Conservation (phyloP, 768 basidiomycete species). For the Termitomyces sp. region DNA sequence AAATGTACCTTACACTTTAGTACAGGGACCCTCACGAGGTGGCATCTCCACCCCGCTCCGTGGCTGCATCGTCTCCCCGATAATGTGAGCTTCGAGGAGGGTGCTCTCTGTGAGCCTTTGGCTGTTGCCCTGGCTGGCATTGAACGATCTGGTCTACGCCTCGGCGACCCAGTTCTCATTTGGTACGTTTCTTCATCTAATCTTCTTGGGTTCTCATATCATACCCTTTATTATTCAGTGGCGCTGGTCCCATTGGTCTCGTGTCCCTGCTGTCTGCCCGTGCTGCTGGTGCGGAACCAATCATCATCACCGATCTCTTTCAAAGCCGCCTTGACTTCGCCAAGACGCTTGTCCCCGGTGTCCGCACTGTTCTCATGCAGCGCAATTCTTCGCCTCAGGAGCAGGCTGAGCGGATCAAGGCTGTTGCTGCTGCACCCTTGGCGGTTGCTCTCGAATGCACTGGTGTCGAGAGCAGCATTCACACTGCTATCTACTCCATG, state of each 20-base stretch:
- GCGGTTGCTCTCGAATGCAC: slow-evolving; percentile 59
- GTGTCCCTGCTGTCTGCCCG: slow-evolving; percentile 56
- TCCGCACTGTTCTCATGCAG: slow-evolving; percentile 50
- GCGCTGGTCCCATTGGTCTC: slow-evolving; percentile 65
- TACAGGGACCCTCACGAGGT: slow-evolving; percentile 56
- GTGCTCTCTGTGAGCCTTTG: slow-evolving; percentile 61
- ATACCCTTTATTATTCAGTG: slow-evolving; percentile 27
- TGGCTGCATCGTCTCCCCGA: slow-evolving; percentile 66
- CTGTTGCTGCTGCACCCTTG: slow-evolving; percentile 41
- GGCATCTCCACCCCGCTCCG: slow-evolving; percentile 62
- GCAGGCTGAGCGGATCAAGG: slow-evolving; percentile 47
- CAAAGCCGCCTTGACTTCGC: slow-evolving; percentile 64
- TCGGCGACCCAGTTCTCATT: slow-evolving; percentile 58
- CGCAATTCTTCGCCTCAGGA: slow-evolving; percentile 41
- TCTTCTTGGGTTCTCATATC: background rate
- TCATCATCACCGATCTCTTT: slow-evolving; percentile 65
- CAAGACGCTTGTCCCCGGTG: slow-evolving; percentile 52
- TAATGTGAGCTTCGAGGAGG: slow-evolving; percentile 60
- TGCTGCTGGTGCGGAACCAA: slow-evolving; percentile 66
- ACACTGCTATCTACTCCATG: slow-evolving; percentile 56
- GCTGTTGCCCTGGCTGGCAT: slow-evolving; percentile 66
- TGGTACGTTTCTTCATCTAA: slow-evolving; percentile 32
- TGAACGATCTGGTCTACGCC: slow-evolving; percentile 57
- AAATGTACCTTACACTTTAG: background rate
- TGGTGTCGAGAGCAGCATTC: slow-evolving; percentile 57